phyloP scores from a whole-genome alignment of 1,139 yeast species.

The Taphrina populina region DNA sequence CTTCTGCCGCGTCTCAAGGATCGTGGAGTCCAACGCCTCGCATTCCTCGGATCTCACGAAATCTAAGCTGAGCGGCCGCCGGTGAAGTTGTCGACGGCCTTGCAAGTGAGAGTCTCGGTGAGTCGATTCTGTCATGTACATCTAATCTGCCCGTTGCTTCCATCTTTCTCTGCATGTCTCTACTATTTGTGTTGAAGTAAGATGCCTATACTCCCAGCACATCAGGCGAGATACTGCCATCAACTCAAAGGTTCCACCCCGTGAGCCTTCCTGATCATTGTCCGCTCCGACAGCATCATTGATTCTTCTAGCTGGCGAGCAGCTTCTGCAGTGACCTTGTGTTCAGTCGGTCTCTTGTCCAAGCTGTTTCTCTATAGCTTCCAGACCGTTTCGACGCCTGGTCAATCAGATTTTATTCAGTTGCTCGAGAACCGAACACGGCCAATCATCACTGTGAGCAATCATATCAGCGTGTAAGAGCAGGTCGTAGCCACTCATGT shows the following conservation, averaged over 20 bases:
- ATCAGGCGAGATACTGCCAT: conserved; percentile 16
- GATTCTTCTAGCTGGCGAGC: conserved; percentile 25
- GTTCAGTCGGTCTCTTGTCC: conserved; percentile 32
- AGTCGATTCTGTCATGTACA: too few relatives aligned
- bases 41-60: too few relatives aligned
- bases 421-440: conserved; percentile 59
- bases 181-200: too few relatives aligned
- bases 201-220: conserved; percentile 11
- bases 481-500: neutral
- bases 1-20: too few relatives aligned
- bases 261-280: conserved; percentile 1
- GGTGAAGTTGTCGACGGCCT: too few relatives aligned
- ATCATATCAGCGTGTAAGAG: conserved; percentile 73
- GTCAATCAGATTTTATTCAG: conserved; percentile 13
- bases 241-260: conserved; percentile 28
- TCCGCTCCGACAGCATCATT: neutral
- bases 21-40: too few relatives aligned
- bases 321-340: conserved; percentile 24
- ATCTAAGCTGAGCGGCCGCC: too few relatives aligned
- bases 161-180: too few relatives aligned
- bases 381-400: conserved; percentile 16
- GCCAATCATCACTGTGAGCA: conserved; percentile 62
- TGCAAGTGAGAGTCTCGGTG: too few relatives aligned
- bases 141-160: too few relatives aligned
- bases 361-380: conserved; percentile 20